Evolutionary conservation across 2,329 filamentous ascomycete species (phyloP).

Genomic region (Alternaria rosae): DNA sequence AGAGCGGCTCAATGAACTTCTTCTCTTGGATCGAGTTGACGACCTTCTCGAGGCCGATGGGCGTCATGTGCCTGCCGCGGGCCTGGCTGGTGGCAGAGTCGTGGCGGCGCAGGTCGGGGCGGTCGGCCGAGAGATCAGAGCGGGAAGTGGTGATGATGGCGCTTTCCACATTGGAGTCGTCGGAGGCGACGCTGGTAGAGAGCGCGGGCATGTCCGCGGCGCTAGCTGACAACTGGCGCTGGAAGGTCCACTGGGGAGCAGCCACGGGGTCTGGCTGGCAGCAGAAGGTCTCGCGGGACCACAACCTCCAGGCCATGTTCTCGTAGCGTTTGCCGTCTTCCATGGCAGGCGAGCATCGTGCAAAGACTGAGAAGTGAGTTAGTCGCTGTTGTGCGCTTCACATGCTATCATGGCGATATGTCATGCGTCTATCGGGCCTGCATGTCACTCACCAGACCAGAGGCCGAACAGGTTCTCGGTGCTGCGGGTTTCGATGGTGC

Average conservation of each 20-base stretch:
- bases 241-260: slow-evolving; percentile 44
- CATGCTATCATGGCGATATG: neutral
- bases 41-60: slow-evolving; percentile 91
- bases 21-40: slow-evolving; percentile 90
- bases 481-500: slow-evolving; percentile 93
- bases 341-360: slow-evolving; percentile 90
- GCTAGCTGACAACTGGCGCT: slow-evolving; percentile 36
- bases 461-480: slow-evolving; percentile 94
- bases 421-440: neutral
- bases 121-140: slow-evolving; percentile 59
- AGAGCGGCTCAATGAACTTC: slow-evolving; percentile 68
- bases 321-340: slow-evolving; percentile 91
- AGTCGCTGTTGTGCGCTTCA: slow-evolving; percentile 19
- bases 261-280: slow-evolving; percentile 68
- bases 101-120: slow-evolving; percentile 73
- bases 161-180: slow-evolving; percentile 49
- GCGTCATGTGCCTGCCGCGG: slow-evolving; percentile 87
- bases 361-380: slow-evolving; percentile 72
- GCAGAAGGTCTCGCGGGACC: slow-evolving; percentile 93
- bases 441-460: slow-evolving; percentile 81
- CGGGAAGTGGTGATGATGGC: slow-evolving; percentile 57
- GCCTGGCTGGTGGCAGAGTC: slow-evolving; percentile 75
- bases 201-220: slow-evolving; percentile 52
- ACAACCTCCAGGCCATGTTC: slow-evolving; percentile 92
- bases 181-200: slow-evolving; percentile 57